Conservation (phyloP, 2,329 filamentous ascomycete species). For the Acrocalymma vagum region DNA sequence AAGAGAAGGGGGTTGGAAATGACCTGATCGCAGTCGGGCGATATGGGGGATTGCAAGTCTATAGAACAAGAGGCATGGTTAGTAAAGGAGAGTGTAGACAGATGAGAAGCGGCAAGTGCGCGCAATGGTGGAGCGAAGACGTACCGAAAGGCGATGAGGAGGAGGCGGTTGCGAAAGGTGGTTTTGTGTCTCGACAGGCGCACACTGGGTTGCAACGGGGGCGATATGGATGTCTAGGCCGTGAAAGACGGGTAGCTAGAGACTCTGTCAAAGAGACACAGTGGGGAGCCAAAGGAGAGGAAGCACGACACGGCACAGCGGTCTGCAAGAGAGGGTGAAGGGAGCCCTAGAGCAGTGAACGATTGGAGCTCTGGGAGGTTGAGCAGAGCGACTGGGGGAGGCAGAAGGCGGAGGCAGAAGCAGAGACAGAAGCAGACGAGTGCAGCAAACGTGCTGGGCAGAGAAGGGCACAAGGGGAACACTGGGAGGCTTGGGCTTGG, state of each 20-base stretch:
- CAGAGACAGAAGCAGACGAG: slow-evolving; percentile 2
- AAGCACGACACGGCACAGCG: slow-evolving; percentile 48
- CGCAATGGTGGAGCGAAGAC: slow-evolving; percentile 23
- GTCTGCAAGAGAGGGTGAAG: slow-evolving; percentile 31
- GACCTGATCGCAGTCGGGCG: no score
- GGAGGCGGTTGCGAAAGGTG: slow-evolving; percentile 20
- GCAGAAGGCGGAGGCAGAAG: slow-evolving; percentile 27
- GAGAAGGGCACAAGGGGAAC: not conserved
- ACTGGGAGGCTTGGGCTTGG: not conserved
- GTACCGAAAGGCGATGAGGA: slow-evolving; percentile 17
- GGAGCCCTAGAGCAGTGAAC: slow-evolving; percentile 27
- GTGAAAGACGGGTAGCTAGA: slow-evolving; percentile 27
- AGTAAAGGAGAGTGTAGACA: slow-evolving; percentile 24
- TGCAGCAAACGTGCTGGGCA: slow-evolving; percentile 4
- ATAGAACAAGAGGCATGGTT: slow-evolving; percentile 22
- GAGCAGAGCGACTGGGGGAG: slow-evolving; percentile 32
- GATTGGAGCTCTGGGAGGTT: slow-evolving; percentile 33
- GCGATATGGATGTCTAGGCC: slow-evolving; percentile 5
- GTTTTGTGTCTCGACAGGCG: slow-evolving; percentile 17
- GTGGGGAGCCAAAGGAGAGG: slow-evolving; percentile 37
- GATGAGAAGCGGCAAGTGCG: slow-evolving; percentile 26
- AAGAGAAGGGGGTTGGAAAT: no score
- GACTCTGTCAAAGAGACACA: slow-evolving; percentile 49
- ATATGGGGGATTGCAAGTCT: no score
- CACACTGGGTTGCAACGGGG: not conserved